Percentiles rank a stretch among this genome's conserved stretches.
Evolutionary conservation across 164 flowering plant genomes (phyloP).

Genomic region (Macadamia tetraphylla): DNA sequence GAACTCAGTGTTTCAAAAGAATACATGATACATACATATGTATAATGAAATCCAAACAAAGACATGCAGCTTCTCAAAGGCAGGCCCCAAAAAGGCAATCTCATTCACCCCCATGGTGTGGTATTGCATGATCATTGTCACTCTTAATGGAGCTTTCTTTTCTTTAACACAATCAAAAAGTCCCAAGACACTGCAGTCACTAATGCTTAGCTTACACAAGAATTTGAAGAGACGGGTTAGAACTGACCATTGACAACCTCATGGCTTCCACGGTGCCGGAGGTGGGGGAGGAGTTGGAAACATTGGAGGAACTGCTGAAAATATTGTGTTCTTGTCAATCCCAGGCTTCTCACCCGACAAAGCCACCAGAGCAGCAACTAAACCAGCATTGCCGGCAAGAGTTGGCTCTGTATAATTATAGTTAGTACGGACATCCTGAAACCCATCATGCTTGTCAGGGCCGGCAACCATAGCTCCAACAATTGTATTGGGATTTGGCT

Average conservation of each 20-base stretch:
- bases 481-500: constrained; percentile 78
- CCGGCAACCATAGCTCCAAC: constrained; percentile 99
- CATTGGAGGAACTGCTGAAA: constrained; percentile 97
- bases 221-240: not conserved
- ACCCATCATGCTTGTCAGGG: constrained; percentile 82
- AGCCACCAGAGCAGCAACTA: constrained; percentile 88
- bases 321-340: constrained; percentile 90
- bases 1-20: not conserved
- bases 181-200: not conserved
- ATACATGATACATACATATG: not conserved
- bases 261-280: constrained; percentile 97
- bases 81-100: not conserved
- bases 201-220: not conserved
- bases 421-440: constrained; percentile 73
- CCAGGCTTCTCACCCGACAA: constrained; percentile 57
- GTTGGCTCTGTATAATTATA: constrained; percentile 96
- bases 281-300: constrained; percentile 97
- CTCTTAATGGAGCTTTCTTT: not conserved
- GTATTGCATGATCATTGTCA: not conserved
- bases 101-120: not conserved
- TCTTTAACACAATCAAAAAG: not conserved
- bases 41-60: not conserved
- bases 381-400: constrained; percentile 90
- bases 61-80: not conserved
- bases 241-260: constrained; percentile 7